Evolutionary conservation across 352 stramenopile species (phyloP).

Genomic region (Globisporangium barbulae): DNA sequence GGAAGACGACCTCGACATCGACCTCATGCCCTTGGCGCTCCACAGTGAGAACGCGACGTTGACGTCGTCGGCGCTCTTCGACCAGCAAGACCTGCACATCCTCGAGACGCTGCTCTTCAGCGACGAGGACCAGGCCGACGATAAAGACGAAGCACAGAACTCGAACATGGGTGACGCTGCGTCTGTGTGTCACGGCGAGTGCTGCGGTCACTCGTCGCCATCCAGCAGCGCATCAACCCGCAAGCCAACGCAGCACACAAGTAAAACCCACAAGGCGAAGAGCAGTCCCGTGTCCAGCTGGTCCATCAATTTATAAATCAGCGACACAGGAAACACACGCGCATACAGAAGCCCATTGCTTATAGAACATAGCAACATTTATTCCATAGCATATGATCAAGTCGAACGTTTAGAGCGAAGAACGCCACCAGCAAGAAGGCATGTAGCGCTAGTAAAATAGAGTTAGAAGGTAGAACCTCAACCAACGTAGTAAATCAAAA

Average conservation of each 20-base stretch:
- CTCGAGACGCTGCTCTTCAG: slow-evolving; percentile 53
- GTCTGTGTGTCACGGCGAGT: neutral
- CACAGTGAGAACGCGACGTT: slow-evolving; percentile 19
- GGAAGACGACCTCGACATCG: slow-evolving; percentile 21
- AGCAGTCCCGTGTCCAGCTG: slow-evolving; percentile 1
- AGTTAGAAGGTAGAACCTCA: neutral
- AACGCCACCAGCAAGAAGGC: neutral
- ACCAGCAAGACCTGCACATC: slow-evolving; percentile 46
- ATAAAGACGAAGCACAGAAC: slow-evolving; percentile 8
- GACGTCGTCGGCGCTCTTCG: slow-evolving; percentile 26
- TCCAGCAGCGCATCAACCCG: neutral
- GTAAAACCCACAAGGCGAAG: neutral
- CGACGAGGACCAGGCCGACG: slow-evolving; percentile 42
- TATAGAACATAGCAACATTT: neutral
- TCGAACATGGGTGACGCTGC: neutral
- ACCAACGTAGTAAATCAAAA: neutral
- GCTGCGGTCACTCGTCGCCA: slow-evolving; percentile 4
- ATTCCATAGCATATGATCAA: slow-evolving; percentile 7
- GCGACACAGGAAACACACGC: neutral
- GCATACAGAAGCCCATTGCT: neutral
- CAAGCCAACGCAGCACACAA: slow-evolving; percentile 1
- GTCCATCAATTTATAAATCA: slow-evolving; percentile 5
- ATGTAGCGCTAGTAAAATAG: slow-evolving; percentile 4
- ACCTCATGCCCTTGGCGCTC: slow-evolving; percentile 29
- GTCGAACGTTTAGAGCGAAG: neutral